A percentile compares a stretch with the other conserved stretches of the same genome.
Evolutionary conservation across 345 rosid species (phyloP).

Genomic region (Geranium brycei): DNA sequence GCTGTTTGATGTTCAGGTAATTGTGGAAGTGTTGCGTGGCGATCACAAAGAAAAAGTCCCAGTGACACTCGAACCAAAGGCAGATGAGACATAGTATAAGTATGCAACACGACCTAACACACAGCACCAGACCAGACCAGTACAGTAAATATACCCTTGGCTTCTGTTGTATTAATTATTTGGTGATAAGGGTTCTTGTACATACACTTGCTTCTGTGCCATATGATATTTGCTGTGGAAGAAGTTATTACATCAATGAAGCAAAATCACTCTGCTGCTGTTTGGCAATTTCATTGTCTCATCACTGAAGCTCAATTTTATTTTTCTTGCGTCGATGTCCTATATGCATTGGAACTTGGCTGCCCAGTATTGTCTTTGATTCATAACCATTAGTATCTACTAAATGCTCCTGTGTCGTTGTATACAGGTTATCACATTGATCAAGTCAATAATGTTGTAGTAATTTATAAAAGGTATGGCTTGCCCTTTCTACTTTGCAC

Average conservation of each 20-base stretch:
- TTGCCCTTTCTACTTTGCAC: neutral
- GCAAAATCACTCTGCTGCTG: neutral
- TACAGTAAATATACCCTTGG: conserved; percentile 11
- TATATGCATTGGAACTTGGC: neutral
- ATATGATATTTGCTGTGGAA: too few relatives aligned
- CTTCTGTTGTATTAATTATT: conserved; percentile 12
- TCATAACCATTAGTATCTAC: neutral
- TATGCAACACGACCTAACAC: conserved; percentile 2
- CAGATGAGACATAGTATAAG: conserved; percentile 47
- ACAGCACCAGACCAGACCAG: conserved; percentile 2
- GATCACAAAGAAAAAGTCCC: conserved; percentile 90
- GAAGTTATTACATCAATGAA: neutral
- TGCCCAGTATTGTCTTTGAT: neutral
- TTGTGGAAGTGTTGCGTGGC: conserved; percentile 77
- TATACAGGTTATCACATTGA: neutral
- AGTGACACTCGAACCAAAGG: conserved; percentile 74
- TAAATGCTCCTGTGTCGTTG: neutral
- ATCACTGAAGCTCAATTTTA: neutral
- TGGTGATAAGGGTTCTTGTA: conserved; percentile 13
- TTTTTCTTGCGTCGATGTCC: neutral
- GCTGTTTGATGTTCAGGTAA: conserved; percentile 34
- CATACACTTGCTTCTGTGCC: conserved; percentile 13
- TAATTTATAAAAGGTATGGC: neutral
- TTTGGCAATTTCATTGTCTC: neutral
- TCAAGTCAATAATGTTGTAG: neutral